Conservation (phyloP, 768 basidiomycete genomes). For the Tylopilus subfusipes region DNA sequence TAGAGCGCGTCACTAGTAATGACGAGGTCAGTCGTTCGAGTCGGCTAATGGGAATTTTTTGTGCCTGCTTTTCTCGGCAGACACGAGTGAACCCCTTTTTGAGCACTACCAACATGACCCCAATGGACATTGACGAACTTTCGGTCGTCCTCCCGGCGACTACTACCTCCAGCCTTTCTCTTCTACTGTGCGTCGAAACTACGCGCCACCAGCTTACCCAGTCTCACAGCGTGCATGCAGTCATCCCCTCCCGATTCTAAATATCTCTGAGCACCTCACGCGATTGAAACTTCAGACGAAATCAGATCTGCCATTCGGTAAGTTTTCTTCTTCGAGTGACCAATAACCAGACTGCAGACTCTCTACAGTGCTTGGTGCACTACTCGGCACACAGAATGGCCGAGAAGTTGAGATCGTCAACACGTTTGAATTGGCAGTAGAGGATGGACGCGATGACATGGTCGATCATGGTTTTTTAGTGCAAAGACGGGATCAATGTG, state of each 20-base stretch:
- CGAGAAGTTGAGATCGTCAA: slow-evolving; percentile 97
- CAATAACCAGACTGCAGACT: background rate
- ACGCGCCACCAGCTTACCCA: background rate
- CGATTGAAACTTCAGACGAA: slow-evolving; percentile 74
- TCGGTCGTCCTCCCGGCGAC: slow-evolving; percentile 71
- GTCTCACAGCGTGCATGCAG: slow-evolving; percentile 41
- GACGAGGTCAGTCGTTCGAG: slow-evolving; percentile 42
- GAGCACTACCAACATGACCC: slow-evolving; percentile 34
- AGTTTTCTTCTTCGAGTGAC: slow-evolving; percentile 15
- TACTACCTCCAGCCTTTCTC: slow-evolving; percentile 67
- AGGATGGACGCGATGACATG: slow-evolving; percentile 50
- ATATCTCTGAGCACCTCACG: slow-evolving; percentile 94
- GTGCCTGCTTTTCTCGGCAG: background rate
- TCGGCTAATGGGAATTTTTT: slow-evolving; percentile 40
- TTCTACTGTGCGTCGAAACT: slow-evolving; percentile 58
- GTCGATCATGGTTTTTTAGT: slow-evolving; percentile 83
- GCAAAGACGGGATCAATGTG: slow-evolving; percentile 85
- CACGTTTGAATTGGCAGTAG: slow-evolving; percentile 80
- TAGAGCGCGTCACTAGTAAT: slow-evolving; percentile 51
- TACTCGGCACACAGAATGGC: slow-evolving; percentile 91
- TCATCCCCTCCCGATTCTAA: slow-evolving; percentile 94
- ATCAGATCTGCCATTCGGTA: slow-evolving; percentile 62
- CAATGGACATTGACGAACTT: slow-evolving; percentile 78
- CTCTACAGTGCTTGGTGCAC: slow-evolving; percentile 79
- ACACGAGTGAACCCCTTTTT: slow-evolving; percentile 1